phyloP scores from a whole-genome alignment of 2,329 filamentous ascomycete genomes.

The Oidium heveae region DNA sequence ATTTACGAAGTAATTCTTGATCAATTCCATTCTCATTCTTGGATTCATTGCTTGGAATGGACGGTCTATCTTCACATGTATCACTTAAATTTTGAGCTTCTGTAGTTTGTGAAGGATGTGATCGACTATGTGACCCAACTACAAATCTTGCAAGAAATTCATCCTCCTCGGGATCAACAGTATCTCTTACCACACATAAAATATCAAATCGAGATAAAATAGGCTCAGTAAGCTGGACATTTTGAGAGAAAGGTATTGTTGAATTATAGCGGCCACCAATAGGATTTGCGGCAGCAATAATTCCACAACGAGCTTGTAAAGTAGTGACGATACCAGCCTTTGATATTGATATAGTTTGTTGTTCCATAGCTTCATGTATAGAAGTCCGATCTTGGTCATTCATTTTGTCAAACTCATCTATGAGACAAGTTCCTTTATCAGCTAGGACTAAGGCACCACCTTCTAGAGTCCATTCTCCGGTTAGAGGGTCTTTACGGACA shows the following conservation, averaged over 20 bases:
- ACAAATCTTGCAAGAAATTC: constrained; percentile 88
- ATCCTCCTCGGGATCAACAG: constrained; percentile 76
- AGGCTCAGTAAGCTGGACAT: constrained; percentile 89
- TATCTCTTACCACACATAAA: constrained; percentile 83
- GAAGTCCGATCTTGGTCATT: constrained; percentile 95
- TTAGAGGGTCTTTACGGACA: constrained; percentile 83
- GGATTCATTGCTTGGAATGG: constrained; percentile 19
- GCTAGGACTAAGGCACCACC: constrained; percentile 87
- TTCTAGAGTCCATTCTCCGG: constrained; percentile 91
- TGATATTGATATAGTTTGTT: constrained; percentile 96
- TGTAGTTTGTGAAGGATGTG: constrained; percentile 33
- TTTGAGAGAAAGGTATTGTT: constrained; percentile 83
- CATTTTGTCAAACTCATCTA: constrained; percentile 99
- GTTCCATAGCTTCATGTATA: constrained; percentile 99
- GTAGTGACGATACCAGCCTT: constrained; percentile 98
- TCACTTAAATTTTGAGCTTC: constrained; percentile 31
- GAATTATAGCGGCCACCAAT: constrained; percentile 93
- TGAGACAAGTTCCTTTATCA: constrained; percentile 82
- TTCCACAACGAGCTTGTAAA: constrained; percentile 80
- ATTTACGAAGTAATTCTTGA: constrained; percentile 79
- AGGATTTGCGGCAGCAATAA: constrained; percentile 90
- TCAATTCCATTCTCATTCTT: constrained; percentile 49
- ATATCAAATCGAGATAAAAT: constrained; percentile 97
- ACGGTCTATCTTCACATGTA: constrained; percentile 26
- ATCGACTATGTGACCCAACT: constrained; percentile 76